Evolutionary conservation across 208 protist genomes (phyloP).

Genomic region (Blechomonas ayalai): DNA sequence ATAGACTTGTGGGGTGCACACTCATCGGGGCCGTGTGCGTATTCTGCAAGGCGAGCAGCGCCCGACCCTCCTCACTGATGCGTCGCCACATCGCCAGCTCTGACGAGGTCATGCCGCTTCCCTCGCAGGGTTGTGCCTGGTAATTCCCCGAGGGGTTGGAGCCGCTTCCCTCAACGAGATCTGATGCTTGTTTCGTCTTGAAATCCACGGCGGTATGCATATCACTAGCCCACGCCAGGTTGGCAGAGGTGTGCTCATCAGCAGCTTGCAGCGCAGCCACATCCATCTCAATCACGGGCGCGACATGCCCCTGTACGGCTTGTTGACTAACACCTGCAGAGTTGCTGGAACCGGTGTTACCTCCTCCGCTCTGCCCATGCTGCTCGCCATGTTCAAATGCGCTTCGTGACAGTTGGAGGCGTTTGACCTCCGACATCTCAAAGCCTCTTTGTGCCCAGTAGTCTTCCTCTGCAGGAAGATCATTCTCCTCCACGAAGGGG

Average conservation of each 20-base stretch:
- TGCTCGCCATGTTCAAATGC: constrained; percentile 43
- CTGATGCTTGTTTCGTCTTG: too few species aligned
- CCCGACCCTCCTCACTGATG: constrained; percentile 37
- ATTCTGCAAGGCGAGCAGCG: constrained; percentile 41
- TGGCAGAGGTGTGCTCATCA: too few species aligned
- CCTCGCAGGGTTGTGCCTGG: too few species aligned
- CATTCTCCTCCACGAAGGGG: too few species aligned
- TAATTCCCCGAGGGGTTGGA: too few species aligned
- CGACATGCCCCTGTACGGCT: neutral
- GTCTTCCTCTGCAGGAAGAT: constrained; percentile 24
- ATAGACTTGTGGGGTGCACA: constrained; percentile 35
- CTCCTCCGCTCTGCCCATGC: neutral
- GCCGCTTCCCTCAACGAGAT: too few species aligned
- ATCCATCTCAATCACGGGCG: too few species aligned
- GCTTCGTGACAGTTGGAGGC: constrained; percentile 21
- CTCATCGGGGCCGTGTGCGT: constrained; percentile 42
- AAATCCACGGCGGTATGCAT: too few species aligned
- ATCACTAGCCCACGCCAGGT: too few species aligned
- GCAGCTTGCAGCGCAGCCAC: too few species aligned
- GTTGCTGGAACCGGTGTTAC: neutral
- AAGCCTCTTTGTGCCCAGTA: constrained; percentile 72
- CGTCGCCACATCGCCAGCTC: constrained; percentile 52
- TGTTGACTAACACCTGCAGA: neutral
- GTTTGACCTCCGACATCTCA: constrained; percentile 30
- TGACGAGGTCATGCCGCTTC: constrained; percentile 24